Base-by-base conservation (phyloP, 1,284 basidiomycete genomes). In the Ceratobasidium sp. region DNA sequence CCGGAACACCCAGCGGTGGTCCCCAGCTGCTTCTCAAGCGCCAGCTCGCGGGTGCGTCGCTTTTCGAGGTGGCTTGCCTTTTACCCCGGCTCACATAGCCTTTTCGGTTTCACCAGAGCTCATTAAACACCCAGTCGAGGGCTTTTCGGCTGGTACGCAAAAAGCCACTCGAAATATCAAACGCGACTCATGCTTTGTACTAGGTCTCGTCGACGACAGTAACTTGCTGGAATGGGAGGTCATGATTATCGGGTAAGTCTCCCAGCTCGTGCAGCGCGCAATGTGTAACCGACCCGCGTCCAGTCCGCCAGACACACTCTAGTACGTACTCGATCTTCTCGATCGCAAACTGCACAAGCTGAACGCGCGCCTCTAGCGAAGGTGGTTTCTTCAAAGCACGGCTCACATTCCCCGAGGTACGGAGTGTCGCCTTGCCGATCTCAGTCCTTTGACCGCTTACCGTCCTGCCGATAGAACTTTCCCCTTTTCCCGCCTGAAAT, bases 141-240 rank as follows among this genome's bases (percentile, higher is more conserved):
- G 96, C 7, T 98, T 98, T 86, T 96, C 94, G 59, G 96, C 95
- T 83, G 96, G 93, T 92, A 80, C 78, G 84, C 32, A n/a, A 80
- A 71, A 43, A 66, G 69, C 34, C 22, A 34, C 37, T 25, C 76
- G 77, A 61, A 67, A 80, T 17, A 19, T 25, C 54, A 11, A n/a
- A 56, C 25, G 25, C 22, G 22, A 22, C 64, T 71, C 49, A 62
- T 40, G 37, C 32, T 80, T 77, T 77, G 79, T 81, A 25, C 32
- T 37, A 95, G 93, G 97, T 46, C 90, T 98, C 73, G 95, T 96
- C 54, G 95, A 97, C 82, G 96, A 98, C 79, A 89, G 91, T 84
- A 96, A 98, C 85, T 86, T 98, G 17, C 94, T 93, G 76, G 95
- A 97, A 86, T 98, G 96, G 96, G 94, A 96, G 79, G 89, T 98